A percentile compares a stretch with the other conserved stretches of the same genome.
Conservation (phyloP, 208 protist species). For the Phytomonas sp. region DNA sequence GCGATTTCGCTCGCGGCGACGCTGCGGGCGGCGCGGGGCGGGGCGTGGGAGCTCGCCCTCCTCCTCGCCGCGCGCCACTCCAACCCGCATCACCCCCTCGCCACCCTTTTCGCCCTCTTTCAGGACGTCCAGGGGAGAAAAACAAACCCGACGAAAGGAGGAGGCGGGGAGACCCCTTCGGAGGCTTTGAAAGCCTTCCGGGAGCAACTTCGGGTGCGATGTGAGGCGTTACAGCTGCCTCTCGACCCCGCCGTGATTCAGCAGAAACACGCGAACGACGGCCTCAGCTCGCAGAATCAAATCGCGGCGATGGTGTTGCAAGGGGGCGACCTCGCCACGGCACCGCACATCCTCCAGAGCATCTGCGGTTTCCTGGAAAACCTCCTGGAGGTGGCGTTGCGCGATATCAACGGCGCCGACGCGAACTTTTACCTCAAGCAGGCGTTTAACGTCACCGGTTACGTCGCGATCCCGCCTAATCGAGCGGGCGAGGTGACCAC, state of each 20-base stretch:
- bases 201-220: constrained; percentile 53
- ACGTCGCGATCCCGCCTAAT: constrained; percentile 61
- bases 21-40: constrained; percentile 52
- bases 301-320: constrained; percentile 72
- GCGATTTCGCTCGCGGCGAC: constrained; percentile 65
- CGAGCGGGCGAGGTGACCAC: constrained; percentile 13
- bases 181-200: constrained; percentile 66
- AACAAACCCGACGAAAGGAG: not conserved
- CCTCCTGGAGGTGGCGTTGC: constrained; percentile 54
- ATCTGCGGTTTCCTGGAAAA: constrained; percentile 72
- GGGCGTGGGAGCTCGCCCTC: constrained; percentile 70
- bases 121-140: constrained; percentile 56
- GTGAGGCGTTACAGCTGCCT: constrained; percentile 48
- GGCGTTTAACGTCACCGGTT: constrained; percentile 60
- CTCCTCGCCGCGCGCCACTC: constrained; percentile 60
- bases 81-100: constrained; percentile 69
- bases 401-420: constrained; percentile 69
- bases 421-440: constrained; percentile 76
- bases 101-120: constrained; percentile 57
- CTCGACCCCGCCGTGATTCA: constrained; percentile 67
- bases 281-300: constrained; percentile 77
- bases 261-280: constrained; percentile 72
- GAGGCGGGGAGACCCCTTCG: constrained; percentile 22
- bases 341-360: constrained; percentile 41
- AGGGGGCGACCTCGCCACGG: constrained; percentile 29